These are phyloP conservation scores for Aspergillus mulundensis DNA, from an alignment of 495 filamentous ascomycete genomes.

Conservation along the genomic window DNA sequence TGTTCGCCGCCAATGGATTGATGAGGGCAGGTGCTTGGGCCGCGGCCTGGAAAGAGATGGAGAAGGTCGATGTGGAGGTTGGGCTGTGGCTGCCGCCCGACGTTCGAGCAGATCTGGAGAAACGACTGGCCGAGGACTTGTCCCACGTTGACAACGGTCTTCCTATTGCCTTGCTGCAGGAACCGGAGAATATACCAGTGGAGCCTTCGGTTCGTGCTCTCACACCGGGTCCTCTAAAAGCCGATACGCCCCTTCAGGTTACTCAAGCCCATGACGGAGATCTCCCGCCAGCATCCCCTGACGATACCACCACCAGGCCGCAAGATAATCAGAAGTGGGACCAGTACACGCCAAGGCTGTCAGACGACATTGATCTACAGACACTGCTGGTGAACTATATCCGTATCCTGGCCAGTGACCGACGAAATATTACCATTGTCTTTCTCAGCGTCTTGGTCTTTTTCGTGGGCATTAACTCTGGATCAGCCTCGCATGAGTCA, in stretches of 20 bases:
- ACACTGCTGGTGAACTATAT: slow-evolving; percentile 67
- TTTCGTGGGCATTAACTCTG: slow-evolving; percentile 42
- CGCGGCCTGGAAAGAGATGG: slow-evolving; percentile 95
- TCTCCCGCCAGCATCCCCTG: not conserved
- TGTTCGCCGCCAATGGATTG: slow-evolving; percentile 90
- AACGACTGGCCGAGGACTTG: slow-evolving; percentile 25
- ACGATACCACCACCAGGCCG: not conserved
- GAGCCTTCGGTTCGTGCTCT: not conserved
- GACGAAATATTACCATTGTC: slow-evolving; percentile 65
- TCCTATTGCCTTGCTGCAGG: slow-evolving; percentile 17
- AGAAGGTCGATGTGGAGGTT: slow-evolving; percentile 91
- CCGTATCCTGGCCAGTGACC: slow-evolving; percentile 62
- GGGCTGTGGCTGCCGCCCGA: slow-evolving; percentile 63
- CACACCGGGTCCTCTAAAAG: not conserved
- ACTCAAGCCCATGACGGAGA: not conserved
- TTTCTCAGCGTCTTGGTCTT: slow-evolving; percentile 57
- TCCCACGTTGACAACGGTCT: slow-evolving; percentile 12
- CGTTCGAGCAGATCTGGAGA: slow-evolving; percentile 44
- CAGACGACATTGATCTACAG: slow-evolving; percentile 41
- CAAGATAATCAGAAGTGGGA: slow-evolving; percentile 6
- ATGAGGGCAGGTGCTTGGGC: slow-evolving; percentile 91
- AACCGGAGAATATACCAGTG: slow-evolving; percentile 2
- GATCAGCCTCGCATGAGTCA: slow-evolving; percentile 12
- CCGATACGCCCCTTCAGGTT: not conserved
- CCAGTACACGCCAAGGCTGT: slow-evolving; percentile 3